Conservation (phyloP, 352 stramenopile species). For the Phytophthora parvispora region DNA sequence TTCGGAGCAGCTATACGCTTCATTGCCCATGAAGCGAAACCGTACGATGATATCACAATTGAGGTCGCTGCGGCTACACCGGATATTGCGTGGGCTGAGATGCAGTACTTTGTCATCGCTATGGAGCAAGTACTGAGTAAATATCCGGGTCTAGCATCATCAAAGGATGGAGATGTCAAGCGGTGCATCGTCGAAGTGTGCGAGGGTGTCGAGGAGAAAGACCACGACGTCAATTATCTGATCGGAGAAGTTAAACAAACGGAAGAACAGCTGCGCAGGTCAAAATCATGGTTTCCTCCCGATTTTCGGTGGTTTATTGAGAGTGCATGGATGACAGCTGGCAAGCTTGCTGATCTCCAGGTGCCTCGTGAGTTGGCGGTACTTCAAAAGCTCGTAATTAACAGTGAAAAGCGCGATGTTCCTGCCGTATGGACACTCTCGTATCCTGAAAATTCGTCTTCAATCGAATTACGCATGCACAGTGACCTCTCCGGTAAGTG, state of each 20-base stretch:
- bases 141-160: not conserved
- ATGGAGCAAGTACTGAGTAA: constrained; percentile 23
- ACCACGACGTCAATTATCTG: not conserved
- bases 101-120: constrained; percentile 18
- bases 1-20: constrained; percentile 18
- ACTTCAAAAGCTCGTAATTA: not conserved
- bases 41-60: constrained; percentile 20
- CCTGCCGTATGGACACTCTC: constrained; percentile 3
- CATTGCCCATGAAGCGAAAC: not conserved
- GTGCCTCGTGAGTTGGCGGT: not conserved
- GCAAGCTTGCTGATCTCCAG: not conserved
- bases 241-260: too few relatives aligned
- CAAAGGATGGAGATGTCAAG: not conserved
- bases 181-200: constrained; percentile 1
- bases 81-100: constrained; percentile 21
- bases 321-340: not conserved
- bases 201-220: not conserved
- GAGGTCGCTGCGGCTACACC: constrained; percentile 10
- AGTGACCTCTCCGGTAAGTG: constrained; percentile 20
- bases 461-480: constrained; percentile 15
- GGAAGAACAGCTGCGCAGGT: not conserved
- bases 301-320: constrained; percentile 13
- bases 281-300: too few relatives aligned
- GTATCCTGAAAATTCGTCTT: not conserved
- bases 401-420: constrained; percentile 1